These are phyloP conservation scores for Rhamnella rubrinervis DNA, from an alignment of 331 rosid genomes.

Conservation along the genomic window DNA sequence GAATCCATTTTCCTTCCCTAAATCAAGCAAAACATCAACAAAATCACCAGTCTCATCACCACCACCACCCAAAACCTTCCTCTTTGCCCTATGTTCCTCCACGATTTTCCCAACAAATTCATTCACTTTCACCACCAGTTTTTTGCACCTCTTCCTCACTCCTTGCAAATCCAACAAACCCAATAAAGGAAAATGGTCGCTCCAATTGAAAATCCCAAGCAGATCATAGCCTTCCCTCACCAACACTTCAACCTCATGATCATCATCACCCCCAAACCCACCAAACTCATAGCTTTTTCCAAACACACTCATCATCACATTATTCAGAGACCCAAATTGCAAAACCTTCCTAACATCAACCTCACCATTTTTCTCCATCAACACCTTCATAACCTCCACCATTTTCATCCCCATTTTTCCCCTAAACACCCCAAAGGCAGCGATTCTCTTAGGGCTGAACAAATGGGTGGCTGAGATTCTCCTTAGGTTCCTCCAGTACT, in stretches of 20 bases:
- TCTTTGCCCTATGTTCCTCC: constrained; percentile 48
- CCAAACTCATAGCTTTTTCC: constrained; percentile 53
- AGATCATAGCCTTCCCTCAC: constrained; percentile 76
- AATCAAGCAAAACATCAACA: constrained; percentile 79
- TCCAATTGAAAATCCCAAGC: constrained; percentile 68
- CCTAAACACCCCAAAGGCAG: constrained; percentile 34
- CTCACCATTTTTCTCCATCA: constrained; percentile 32
- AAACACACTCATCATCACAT: constrained; percentile 71
- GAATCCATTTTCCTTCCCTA: constrained; percentile 54
- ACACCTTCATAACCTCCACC: constrained; percentile 24
- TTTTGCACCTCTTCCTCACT: constrained; percentile 57
- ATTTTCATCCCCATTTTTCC: constrained; percentile 34
- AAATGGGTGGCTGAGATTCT: constrained; percentile 54
- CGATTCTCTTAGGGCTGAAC: constrained; percentile 49
- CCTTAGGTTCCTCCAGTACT: constrained; percentile 74
- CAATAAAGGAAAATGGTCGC: constrained; percentile 67
- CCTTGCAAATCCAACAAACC: constrained; percentile 67
- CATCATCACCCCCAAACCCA: constrained; percentile 28
- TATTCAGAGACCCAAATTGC: constrained; percentile 63
- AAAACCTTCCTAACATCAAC: constrained; percentile 53
- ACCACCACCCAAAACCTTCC: constrained; percentile 9
- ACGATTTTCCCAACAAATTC: constrained; percentile 59
- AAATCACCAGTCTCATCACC: constrained; percentile 44
- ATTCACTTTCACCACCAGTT: constrained; percentile 48
- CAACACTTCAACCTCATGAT: constrained; percentile 40